Percentiles rank a stretch among this genome's conserved stretches.
Conservation (phyloP, 176 grass and related monocot species). For the Triticum monococcum region DNA sequence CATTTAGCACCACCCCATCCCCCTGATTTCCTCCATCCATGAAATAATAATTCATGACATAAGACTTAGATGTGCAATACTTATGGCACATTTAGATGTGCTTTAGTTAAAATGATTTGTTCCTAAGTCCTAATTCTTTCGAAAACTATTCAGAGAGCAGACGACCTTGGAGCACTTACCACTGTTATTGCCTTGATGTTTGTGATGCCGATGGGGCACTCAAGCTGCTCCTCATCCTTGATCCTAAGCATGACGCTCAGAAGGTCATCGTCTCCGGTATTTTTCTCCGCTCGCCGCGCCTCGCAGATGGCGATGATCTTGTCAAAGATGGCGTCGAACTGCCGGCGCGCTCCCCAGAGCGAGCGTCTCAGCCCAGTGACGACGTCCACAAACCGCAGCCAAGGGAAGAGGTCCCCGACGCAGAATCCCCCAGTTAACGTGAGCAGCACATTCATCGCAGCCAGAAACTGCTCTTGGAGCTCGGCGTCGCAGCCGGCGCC, state of each 20-base stretch:
- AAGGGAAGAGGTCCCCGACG: background rate
- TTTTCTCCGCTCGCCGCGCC: background rate
- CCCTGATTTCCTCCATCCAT: too few relatives aligned
- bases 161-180: background rate
- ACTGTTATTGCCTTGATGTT: background rate
- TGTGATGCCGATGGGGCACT: background rate
- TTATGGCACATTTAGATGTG: too few relatives aligned
- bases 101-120: too few relatives aligned
- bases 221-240: background rate
- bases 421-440: background rate
- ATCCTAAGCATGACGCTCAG: constrained; percentile 37
- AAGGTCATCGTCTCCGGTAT: background rate
- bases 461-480: background rate
- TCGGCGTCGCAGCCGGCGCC: background rate
- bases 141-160: too few relatives aligned
- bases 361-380: background rate
- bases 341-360: background rate
- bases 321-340: constrained; percentile 12
- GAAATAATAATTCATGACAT: too few relatives aligned
- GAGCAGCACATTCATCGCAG: background rate
- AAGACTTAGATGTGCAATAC: too few relatives aligned
- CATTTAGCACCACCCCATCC: too few relatives aligned
- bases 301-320: background rate
- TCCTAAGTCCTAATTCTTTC: too few relatives aligned
- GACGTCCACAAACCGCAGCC: background rate